phyloP scores from a whole-genome alignment of 768 basidiomycete species.

The Auricularia cornea region DNA sequence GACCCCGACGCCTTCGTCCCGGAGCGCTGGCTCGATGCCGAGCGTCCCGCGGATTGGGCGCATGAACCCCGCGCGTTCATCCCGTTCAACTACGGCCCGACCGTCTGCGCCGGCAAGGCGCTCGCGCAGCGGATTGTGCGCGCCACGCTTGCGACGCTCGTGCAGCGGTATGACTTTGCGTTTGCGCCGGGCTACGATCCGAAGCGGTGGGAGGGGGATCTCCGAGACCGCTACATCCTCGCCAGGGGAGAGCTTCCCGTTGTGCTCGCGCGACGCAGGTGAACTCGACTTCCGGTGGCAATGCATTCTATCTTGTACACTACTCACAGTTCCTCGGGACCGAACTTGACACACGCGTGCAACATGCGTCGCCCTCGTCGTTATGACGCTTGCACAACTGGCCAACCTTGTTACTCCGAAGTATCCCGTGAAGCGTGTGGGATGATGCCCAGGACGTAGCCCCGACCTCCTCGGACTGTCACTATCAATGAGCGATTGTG shows the following conservation, averaged over 20 bases:
- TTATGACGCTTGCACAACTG: too few relatives aligned
- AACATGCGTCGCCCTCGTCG: too few relatives aligned
- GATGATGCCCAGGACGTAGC: too few relatives aligned
- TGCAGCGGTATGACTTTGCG: conserved; percentile 31
- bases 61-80: conserved; percentile 31
- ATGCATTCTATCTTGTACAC: too few relatives aligned
- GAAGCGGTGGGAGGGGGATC: conserved; percentile 24
- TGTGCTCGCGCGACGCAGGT: conserved; percentile 3
- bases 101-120: conserved; percentile 43
- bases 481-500: too few relatives aligned
- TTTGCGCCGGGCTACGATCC: conserved; percentile 27
- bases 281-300: too few relatives aligned
- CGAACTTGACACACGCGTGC: too few relatives aligned
- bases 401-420: too few relatives aligned
- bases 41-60: conserved; percentile 4
- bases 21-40: conserved; percentile 28
- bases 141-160: conserved; percentile 28
- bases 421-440: too few relatives aligned
- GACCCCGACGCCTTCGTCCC: conserved; percentile 37
- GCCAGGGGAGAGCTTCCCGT: conserved; percentile 25
- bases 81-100: conserved; percentile 40
- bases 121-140: conserved; percentile 35
- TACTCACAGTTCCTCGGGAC: too few relatives aligned
- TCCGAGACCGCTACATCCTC: conserved; percentile 30
- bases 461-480: too few relatives aligned